These are phyloP conservation scores for Podaxis carcinomalis DNA, from an alignment of 768 basidiomycete genomes.

Conservation along the genomic window DNA sequence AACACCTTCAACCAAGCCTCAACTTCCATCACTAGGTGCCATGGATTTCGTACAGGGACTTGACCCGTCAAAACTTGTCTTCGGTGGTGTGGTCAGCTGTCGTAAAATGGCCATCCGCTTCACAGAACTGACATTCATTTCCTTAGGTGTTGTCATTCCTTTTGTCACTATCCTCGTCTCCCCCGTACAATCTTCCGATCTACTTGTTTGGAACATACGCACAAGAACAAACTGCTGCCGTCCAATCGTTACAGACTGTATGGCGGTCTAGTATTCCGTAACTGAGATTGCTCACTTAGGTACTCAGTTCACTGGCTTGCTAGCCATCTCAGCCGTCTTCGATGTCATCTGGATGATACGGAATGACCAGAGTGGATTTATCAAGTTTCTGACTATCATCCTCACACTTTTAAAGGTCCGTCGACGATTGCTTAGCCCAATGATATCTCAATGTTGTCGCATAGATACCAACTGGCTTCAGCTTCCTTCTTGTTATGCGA, in stretches of 20 bases:
- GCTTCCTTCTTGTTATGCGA: constrained; percentile 47
- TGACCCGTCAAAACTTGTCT: constrained; percentile 67
- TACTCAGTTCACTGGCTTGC: constrained; percentile 57
- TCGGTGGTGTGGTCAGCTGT: constrained; percentile 54
- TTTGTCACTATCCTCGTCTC: constrained; percentile 49
- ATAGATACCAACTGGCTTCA: constrained; percentile 58
- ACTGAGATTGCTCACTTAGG: not conserved
- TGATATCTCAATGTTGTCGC: not conserved
- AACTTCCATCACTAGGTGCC: constrained; percentile 10
- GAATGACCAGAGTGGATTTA: constrained; percentile 51
- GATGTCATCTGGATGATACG: constrained; percentile 69
- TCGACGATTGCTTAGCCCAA: not conserved
- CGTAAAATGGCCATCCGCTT: not conserved
- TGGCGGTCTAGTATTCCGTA: constrained; percentile 14
- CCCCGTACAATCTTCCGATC: constrained; percentile 78
- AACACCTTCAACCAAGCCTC: not conserved
- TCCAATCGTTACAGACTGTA: constrained; percentile 63
- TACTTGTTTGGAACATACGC: constrained; percentile 75
- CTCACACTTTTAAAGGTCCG: constrained; percentile 57
- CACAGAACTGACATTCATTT: not conserved
- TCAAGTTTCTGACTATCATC: constrained; percentile 49
- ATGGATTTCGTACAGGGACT: constrained; percentile 71
- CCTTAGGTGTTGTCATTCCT: constrained; percentile 58
- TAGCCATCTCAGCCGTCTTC: constrained; percentile 57
- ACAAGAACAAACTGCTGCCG: constrained; percentile 63